Conservation (phyloP, 2,329 filamentous ascomycete genomes). For the Stachybotrys echinatus region DNA sequence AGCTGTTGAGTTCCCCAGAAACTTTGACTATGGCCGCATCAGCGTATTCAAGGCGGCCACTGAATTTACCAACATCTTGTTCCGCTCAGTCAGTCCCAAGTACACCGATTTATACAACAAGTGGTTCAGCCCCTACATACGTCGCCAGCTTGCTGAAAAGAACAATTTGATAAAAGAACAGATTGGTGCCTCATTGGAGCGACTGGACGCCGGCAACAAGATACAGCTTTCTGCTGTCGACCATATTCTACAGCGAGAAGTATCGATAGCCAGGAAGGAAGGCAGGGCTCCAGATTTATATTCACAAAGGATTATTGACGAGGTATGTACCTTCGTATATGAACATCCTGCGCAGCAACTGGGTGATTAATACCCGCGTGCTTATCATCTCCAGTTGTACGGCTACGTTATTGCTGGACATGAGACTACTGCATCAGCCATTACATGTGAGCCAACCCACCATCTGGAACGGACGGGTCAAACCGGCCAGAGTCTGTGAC, state of each 20-base stretch:
- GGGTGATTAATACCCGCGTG: neutral
- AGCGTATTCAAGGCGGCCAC: too few species aligned
- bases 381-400: conserved; percentile 6
- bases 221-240: conserved; percentile 15
- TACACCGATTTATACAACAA: too few species aligned
- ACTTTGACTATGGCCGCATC: too few species aligned
- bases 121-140: neutral
- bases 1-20: too few species aligned
- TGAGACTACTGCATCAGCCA: conserved; percentile 16
- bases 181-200: conserved; percentile 2
- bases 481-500: too few species aligned
- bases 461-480: neutral
- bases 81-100: too few species aligned
- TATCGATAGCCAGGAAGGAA: conserved; percentile 20
- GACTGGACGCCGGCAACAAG: conserved; percentile 1
- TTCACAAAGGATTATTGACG: conserved; percentile 23
- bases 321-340: conserved; percentile 11
- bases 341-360: too few species aligned
- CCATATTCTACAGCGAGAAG: conserved; percentile 24
- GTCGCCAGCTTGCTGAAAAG: neutral
- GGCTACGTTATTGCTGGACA: conserved; percentile 19
- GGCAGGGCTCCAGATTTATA: conserved; percentile 20
- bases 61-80: too few species aligned
- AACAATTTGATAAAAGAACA: neutral
- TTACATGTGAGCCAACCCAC: conserved; percentile 2